A percentile compares a stretch with the other conserved stretches of the same genome.
Evolutionary conservation across 768 basidiomycete genomes (phyloP).

Genomic region (Podaxis sp.): DNA sequence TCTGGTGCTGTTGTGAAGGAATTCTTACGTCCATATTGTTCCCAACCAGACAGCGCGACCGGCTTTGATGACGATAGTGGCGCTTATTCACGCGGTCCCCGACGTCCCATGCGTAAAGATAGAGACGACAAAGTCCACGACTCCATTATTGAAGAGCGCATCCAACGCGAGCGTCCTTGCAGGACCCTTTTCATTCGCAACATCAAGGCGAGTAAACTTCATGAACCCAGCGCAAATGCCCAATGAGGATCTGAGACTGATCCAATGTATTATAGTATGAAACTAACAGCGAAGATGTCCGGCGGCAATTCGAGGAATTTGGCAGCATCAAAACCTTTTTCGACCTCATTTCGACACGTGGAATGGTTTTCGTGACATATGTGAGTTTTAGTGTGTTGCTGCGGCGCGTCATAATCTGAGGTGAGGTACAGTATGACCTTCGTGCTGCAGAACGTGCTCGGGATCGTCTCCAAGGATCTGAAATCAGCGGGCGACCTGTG

Average conservation of each 20-base stretch:
- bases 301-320: slow-evolving; percentile 83
- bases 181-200: slow-evolving; percentile 96
- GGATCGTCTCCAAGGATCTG: slow-evolving; percentile 85
- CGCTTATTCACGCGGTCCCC: slow-evolving; percentile 31
- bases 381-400: slow-evolving; percentile 48
- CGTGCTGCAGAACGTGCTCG: slow-evolving; percentile 90
- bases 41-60: slow-evolving; percentile 61
- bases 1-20: slow-evolving; percentile 29
- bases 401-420: neutral
- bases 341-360: slow-evolving; percentile 88
- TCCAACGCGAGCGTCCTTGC: slow-evolving; percentile 91
- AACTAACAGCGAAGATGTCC: slow-evolving; percentile 82
- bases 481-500: slow-evolving; percentile 86
- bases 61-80: slow-evolving; percentile 51
- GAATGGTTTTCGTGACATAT: slow-evolving; percentile 99
- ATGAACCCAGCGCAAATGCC: neutral
- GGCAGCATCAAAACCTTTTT: slow-evolving; percentile 98
- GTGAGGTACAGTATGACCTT: slow-evolving; percentile 68
- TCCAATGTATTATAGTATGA: slow-evolving; percentile 59
- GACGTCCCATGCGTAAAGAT: slow-evolving; percentile 60
- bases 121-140: slow-evolving; percentile 88
- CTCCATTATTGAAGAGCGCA: slow-evolving; percentile 90
- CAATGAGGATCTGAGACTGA: slow-evolving; percentile 13
- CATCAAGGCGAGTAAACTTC: slow-evolving; percentile 79
- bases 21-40: slow-evolving; percentile 48